Evolutionary conservation across 2,329 filamentous ascomycete genomes (phyloP).

Genomic region (Macroventuria anomochaeta): DNA sequence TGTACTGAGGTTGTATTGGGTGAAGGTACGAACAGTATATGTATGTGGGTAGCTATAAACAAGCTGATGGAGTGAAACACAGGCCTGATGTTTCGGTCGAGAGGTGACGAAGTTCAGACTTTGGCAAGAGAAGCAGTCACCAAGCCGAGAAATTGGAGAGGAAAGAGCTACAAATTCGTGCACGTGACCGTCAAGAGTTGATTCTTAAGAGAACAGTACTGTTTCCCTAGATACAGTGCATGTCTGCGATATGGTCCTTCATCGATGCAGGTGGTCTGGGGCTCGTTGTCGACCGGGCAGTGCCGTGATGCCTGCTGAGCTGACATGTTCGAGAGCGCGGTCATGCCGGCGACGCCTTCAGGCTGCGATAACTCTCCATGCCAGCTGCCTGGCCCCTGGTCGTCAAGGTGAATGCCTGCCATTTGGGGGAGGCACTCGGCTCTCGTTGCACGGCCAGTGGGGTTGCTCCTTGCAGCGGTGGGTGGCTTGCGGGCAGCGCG

Average conservation of each 20-base stretch:
- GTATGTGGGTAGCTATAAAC: too few relatives aligned
- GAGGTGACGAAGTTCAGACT: too few relatives aligned
- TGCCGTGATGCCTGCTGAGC: conserved; percentile 11
- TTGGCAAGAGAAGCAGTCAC: too few relatives aligned
- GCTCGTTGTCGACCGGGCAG: background rate
- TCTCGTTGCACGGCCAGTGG: background rate
- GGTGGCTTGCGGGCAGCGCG: conserved; percentile 1
- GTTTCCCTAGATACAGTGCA: too few relatives aligned
- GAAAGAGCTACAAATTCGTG: too few relatives aligned
- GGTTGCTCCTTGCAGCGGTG: conserved; percentile 1
- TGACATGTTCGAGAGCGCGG: conserved; percentile 3
- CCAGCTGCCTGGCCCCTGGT: background rate
- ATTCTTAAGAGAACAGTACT: too few relatives aligned
- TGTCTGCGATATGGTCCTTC: background rate
- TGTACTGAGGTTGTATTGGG: too few relatives aligned
- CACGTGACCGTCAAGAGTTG: too few relatives aligned
- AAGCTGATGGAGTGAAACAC: too few relatives aligned
- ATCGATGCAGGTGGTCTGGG: background rate
- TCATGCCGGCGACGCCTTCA: conserved; percentile 1
- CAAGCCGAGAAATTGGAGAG: too few relatives aligned
- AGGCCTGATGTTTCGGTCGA: too few relatives aligned
- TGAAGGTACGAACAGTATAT: too few relatives aligned
- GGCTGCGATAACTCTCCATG: background rate
- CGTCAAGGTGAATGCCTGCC: background rate
- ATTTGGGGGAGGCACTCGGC: conserved; percentile 4